A percentile compares a stretch with the other conserved stretches of the same genome.
Evolutionary conservation across 345 rosid species (phyloP).

Genomic region (Physaria fendleri): DNA sequence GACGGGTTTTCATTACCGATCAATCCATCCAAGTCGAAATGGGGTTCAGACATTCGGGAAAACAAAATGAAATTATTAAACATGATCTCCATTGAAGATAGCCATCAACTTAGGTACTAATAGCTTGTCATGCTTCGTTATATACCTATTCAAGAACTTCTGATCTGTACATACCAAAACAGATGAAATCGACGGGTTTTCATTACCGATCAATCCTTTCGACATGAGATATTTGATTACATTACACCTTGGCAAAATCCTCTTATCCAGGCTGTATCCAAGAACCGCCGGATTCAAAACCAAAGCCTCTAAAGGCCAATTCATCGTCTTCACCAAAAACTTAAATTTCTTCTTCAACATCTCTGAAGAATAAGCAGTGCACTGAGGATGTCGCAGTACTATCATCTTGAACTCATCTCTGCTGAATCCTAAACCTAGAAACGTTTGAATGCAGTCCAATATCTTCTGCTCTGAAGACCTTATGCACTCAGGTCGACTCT

Average conservation of each 20-base stretch:
- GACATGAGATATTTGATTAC: conserved; percentile 20
- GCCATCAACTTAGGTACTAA: conserved; percentile 7
- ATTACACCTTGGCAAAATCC: conserved; percentile 31
- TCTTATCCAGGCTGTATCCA: conserved; percentile 28
- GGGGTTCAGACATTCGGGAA: no score
- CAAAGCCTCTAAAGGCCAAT: neutral
- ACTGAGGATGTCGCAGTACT: no score
- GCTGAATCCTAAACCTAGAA: conserved; percentile 12
- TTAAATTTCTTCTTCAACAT: no score
- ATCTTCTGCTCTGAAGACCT: conserved; percentile 15
- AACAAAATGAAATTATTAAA: neutral
- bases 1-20: conserved; percentile 5
- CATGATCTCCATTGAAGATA: neutral
- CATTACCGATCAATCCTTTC: conserved; percentile 11
- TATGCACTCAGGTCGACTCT: neutral
- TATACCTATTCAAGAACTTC: neutral
- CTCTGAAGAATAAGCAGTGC: no score
- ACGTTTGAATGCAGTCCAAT: neutral
- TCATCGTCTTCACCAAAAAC: no score
- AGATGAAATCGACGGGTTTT: conserved; percentile 6
- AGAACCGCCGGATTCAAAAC: conserved; percentile 11
- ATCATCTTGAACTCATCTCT: no score
- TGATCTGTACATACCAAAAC: conserved; percentile 5
- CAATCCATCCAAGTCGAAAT: no score
- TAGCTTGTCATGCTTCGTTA: conserved; percentile 3